Conservation (phyloP, 2,329 filamentous ascomycete genomes). For the Mycocentrospora acerina region DNA sequence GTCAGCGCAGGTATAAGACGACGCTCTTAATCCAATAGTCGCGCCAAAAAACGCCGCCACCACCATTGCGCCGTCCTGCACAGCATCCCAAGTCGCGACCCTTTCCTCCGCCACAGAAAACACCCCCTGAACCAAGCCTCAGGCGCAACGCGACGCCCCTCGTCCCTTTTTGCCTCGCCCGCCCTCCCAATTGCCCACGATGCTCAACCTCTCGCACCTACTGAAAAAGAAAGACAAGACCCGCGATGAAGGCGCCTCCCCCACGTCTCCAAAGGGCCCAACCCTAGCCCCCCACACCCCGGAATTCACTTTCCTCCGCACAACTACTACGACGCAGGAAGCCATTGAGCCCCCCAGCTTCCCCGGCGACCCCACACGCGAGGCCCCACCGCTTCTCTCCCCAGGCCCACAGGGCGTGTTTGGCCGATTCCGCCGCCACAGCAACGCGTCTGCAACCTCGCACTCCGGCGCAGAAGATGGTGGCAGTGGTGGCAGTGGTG, state of each 20-base stretch:
- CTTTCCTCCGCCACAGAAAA: constrained; percentile 9
- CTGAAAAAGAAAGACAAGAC: constrained; percentile 65
- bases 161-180: too few relatives aligned
- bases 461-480: constrained; percentile 10
- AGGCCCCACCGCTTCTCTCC: constrained; percentile 27
- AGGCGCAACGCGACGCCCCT: constrained; percentile 14
- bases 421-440: constrained; percentile 36
- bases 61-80: background rate
- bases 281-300: constrained; percentile 35
- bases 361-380: constrained; percentile 44
- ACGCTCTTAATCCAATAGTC: constrained; percentile 31
- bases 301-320: constrained; percentile 80
- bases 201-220: constrained; percentile 55
- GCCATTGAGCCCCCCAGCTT: constrained; percentile 69
- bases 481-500: constrained; percentile 4
- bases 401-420: constrained; percentile 30
- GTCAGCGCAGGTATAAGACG: constrained; percentile 35
- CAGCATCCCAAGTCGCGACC: background rate
- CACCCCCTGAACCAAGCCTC: constrained; percentile 10
- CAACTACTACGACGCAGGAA: constrained; percentile 79
- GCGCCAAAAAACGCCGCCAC: too few relatives aligned
- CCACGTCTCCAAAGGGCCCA: constrained; percentile 18
- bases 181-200: constrained; percentile 51
- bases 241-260: constrained; percentile 47
- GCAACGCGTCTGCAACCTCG: constrained; percentile 30